phyloP scores from a whole-genome alignment of 257 asterid species.

The Euphrasia confusa region DNA sequence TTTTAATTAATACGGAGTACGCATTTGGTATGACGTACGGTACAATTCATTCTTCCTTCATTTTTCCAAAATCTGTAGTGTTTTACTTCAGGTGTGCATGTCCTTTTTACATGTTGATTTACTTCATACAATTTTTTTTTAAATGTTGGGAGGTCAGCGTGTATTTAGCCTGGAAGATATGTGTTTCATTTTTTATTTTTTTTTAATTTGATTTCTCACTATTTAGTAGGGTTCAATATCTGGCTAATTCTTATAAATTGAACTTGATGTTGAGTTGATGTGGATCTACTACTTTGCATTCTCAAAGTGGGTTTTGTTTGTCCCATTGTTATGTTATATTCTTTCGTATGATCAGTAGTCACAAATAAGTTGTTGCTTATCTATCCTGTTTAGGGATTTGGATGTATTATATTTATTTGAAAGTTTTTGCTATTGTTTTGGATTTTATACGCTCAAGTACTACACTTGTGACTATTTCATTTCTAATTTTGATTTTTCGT shows the following conservation, averaged over 20 bases:
- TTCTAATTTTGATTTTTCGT: slow-evolving; percentile 14
- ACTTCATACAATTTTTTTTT: not conserved
- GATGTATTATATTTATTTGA: slow-evolving; percentile 14
- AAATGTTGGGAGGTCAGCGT: not conserved
- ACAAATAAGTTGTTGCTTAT: not conserved
- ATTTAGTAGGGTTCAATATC: slow-evolving; percentile 1
- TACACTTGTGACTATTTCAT: slow-evolving; percentile 18
- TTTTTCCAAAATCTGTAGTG: no score
- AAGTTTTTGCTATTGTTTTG: not conserved
- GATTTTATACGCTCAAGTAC: not conserved
- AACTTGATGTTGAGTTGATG: not conserved
- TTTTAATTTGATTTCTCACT: slow-evolving; percentile 11
- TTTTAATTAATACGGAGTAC: no score
- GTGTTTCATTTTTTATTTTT: not conserved
- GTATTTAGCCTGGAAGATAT: not conserved
- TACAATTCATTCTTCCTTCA: no score
- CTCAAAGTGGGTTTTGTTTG: slow-evolving; percentile 8
- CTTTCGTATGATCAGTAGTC: slow-evolving; percentile 4
- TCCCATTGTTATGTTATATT: not conserved
- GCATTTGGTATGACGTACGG: no score
- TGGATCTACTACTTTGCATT: slow-evolving; percentile 2
- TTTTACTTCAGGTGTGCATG: no score
- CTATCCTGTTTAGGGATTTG: not conserved
- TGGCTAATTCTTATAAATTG: slow-evolving; percentile 9
- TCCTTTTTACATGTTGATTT: no score